Evolutionary conservation across 2,329 filamentous ascomycete genomes (phyloP).

Genomic region (Aureobasidium vineae): DNA sequence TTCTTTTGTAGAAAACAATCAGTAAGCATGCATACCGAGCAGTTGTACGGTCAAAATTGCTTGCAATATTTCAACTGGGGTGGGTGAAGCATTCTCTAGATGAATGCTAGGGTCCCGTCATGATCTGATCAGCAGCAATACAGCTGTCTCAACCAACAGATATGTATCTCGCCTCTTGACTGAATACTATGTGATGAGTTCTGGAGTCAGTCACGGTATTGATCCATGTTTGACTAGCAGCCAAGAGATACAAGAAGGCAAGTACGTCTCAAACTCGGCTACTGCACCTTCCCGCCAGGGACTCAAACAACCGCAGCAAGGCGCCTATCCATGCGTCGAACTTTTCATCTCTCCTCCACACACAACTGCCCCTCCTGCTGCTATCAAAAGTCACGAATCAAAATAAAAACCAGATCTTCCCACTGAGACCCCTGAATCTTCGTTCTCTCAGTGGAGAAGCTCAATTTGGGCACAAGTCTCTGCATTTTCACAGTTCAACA

Average conservation of each 20-base stretch:
- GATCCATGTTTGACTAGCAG: not conserved
- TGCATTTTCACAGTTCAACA: not conserved
- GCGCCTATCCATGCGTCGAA: not conserved
- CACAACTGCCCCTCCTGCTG: too few relatives aligned
- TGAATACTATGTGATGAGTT: not conserved
- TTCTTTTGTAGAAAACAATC: not conserved
- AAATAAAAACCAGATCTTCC: too few relatives aligned
- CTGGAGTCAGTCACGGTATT: not conserved
- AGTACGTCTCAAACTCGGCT: not conserved
- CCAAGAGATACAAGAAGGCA: not conserved
- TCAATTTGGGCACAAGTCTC: not conserved
- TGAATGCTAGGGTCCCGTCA: too few relatives aligned
- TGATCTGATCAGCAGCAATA: too few relatives aligned
- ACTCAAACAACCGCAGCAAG: slow-evolving; percentile 7
- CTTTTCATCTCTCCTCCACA: not conserved
- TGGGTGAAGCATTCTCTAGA: too few relatives aligned
- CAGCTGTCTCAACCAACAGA: not conserved
- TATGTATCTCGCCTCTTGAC: not conserved
- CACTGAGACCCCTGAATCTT: not conserved
- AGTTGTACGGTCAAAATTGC: too few relatives aligned
- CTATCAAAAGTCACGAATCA: not conserved
- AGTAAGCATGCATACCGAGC: not conserved
- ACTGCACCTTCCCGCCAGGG: slow-evolving; percentile 19
- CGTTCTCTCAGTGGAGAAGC: not conserved
- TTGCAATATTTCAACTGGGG: too few relatives aligned